A percentile compares a stretch with the other conserved stretches of the same genome.
phyloP scores from a whole-genome alignment of 495 filamentous ascomycete species.

The Penicillium herquei region DNA sequence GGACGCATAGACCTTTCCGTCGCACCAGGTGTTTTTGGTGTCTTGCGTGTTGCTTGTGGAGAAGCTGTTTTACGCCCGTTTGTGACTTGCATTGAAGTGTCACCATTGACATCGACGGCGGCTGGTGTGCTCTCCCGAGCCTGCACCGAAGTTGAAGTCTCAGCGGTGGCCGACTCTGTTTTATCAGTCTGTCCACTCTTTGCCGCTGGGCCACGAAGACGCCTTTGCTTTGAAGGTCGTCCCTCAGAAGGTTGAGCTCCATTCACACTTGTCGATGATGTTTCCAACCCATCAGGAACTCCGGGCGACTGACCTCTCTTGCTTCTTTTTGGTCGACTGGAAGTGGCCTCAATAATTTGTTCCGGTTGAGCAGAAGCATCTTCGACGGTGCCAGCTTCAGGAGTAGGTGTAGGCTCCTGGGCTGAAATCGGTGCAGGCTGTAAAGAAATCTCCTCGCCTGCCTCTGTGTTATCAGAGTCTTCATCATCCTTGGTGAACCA shows the following conservation, averaged over 20 bases:
- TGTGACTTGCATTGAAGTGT: too few species aligned
- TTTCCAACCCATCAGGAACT: neutral
- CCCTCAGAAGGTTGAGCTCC: neutral
- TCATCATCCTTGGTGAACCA: slow-evolving; percentile 30
- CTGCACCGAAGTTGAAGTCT: too few species aligned
- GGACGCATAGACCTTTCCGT: neutral
- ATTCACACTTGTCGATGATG: neutral
- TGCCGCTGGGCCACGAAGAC: neutral
- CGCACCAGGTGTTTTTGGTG: neutral
- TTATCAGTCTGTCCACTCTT: neutral
- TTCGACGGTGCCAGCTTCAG: neutral
- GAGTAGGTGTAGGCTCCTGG: neutral
- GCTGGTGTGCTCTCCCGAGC: too few species aligned
- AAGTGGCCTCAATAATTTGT: neutral
- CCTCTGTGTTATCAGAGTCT: neutral
- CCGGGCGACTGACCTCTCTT: neutral
- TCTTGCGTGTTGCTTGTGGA: too few species aligned
- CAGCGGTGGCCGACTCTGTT: too few species aligned
- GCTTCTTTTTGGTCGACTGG: neutral
- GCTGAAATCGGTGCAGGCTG: neutral
- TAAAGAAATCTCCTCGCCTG: neutral
- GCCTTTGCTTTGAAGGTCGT: neutral
- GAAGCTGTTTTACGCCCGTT: too few species aligned
- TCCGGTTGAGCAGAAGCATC: neutral
- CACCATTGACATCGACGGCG: too few species aligned